Base-by-base conservation (phyloP, 306 rosid species). In the Vigna reflexopilosa region DNA sequence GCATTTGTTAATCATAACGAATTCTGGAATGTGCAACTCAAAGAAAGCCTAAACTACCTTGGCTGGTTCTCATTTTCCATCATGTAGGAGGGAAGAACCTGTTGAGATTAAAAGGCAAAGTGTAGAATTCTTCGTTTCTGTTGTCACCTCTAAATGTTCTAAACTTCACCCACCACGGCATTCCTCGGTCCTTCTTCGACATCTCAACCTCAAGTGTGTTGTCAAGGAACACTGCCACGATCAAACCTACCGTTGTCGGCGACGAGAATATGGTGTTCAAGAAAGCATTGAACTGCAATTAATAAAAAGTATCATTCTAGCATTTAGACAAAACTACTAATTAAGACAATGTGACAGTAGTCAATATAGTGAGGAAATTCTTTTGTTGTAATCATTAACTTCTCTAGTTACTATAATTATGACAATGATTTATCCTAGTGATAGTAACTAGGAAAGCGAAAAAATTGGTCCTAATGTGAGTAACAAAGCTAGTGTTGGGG, bases 81-180 rank as follows among this genome's bases (percentile, higher is more conserved):
- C 63, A 85, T 0, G 98, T 94, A 2, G 98, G 99, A 45, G 99
- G 99, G 77, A 95, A 95, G 79, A 95, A 95, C 49, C 93, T 83
- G 87, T 95, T 95, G 81, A 95, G 97, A 80, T 95, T 95, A 82
- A 95, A 95, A 1, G 99, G 99, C 81, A 95, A 76, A 19, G 91
- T 93, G 55, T 95, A 95, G 84, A 95, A 95, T 76, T 93, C 99
- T 87, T 95, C 99, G 16, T 95, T 95, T 84, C 98, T 88, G 59
- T 90, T 95, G 69, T 95, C 99, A 79, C 99, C 99, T 86, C 90
- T 83, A 22, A 95, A 95, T 1, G 96, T 86, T 85, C 98, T 85
- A 84, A 95, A 95, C 89, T 93, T 95, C 32, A 88, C 90, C 99
- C 99, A 95, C 98, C 99, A 95, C 4, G 99, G 98, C 99, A 95